These are phyloP conservation scores for Entomortierella parvispora DNA, from an alignment of 192 early-diverging fungal genomes.

Conservation along the genomic window DNA sequence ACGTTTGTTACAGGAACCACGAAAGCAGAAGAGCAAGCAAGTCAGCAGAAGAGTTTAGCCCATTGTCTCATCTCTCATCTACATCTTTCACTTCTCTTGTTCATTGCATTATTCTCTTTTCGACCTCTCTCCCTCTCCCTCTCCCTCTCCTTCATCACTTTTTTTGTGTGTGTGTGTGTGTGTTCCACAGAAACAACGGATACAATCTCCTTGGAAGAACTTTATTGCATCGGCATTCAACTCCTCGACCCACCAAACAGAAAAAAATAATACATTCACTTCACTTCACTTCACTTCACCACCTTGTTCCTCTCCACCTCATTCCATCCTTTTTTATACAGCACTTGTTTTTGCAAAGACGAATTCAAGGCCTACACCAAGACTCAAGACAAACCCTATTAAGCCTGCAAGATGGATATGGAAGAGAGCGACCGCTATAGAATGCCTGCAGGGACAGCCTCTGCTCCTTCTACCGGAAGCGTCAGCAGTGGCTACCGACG, in stretches of 20 bases:
- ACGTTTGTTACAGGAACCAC: too few species aligned
- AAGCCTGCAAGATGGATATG: not conserved
- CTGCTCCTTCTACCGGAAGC: not conserved
- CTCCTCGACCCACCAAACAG: not conserved
- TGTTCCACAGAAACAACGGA: not conserved
- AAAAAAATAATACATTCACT: not conserved
- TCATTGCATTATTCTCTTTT: not conserved
- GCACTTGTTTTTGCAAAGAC: not conserved
- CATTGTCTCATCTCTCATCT: slow-evolving; percentile 2
- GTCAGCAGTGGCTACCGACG: slow-evolving; percentile 9
- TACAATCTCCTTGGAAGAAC: not conserved
- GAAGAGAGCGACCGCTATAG: slow-evolving; percentile 36
- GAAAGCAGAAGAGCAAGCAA: too few species aligned
- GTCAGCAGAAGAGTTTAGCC: too few species aligned
- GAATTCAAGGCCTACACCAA: not conserved
- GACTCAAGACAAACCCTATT: not conserved
- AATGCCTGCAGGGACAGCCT: not conserved
- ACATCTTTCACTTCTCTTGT: not conserved
- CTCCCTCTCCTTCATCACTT: not conserved
- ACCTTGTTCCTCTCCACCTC: not conserved
- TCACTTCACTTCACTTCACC: not conserved
- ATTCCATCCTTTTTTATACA: not conserved
- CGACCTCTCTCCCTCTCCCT: not conserved
- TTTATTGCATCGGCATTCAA: not conserved
- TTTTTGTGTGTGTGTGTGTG: not conserved